A percentile compares a stretch with the other conserved stretches of the same genome.
Conservation (phyloP, 805 yeast species). For the Spathaspora gorwiae region DNA sequence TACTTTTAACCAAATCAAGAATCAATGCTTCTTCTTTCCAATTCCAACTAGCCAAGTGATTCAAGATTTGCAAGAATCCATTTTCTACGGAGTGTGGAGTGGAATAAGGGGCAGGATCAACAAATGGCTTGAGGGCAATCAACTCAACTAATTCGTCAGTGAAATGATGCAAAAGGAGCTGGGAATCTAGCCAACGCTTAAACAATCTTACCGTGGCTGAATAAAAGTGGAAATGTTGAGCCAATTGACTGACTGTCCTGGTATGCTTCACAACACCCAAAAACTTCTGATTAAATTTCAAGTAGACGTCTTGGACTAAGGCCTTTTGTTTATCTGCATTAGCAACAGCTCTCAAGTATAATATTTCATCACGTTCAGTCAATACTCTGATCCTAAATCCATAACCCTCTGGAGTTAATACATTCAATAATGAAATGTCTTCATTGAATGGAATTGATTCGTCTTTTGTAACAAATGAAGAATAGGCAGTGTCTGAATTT, state of each 20-base stretch:
- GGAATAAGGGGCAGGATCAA: slow-evolving; percentile 81
- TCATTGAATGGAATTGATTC: slow-evolving; percentile 59
- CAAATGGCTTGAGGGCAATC: slow-evolving; percentile 76
- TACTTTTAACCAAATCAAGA: slow-evolving; percentile 61
- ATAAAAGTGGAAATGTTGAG: slow-evolving; percentile 66
- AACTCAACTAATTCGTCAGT: slow-evolving; percentile 79
- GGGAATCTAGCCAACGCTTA: slow-evolving; percentile 87
- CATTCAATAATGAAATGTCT: slow-evolving; percentile 52
- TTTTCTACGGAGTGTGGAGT: slow-evolving; percentile 74
- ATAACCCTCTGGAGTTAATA: slow-evolving; percentile 84
- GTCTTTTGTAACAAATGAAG: slow-evolving; percentile 62
- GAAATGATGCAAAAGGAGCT: slow-evolving; percentile 65
- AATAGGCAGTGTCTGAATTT: slow-evolving; percentile 49
- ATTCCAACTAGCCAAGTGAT: slow-evolving; percentile 79
- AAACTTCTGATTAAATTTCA: slow-evolving; percentile 62
- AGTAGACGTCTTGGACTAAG: slow-evolving; percentile 54
- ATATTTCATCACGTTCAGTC: slow-evolving; percentile 77
- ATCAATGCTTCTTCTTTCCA: slow-evolving; percentile 88
- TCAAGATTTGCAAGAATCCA: slow-evolving; percentile 73
- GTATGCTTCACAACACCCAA: slow-evolving; percentile 74
- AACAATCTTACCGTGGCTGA: slow-evolving; percentile 80
- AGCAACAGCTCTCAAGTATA: slow-evolving; percentile 68
- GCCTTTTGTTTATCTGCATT: slow-evolving; percentile 56
- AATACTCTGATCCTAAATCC: slow-evolving; percentile 75
- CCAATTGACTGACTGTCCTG: slow-evolving; percentile 65